A percentile compares a stretch with the other conserved stretches of the same genome.
These are phyloP conservation scores for Lithospermum erythrorhizon DNA, from an alignment of 257 asterid species.

Conservation along the genomic window DNA sequence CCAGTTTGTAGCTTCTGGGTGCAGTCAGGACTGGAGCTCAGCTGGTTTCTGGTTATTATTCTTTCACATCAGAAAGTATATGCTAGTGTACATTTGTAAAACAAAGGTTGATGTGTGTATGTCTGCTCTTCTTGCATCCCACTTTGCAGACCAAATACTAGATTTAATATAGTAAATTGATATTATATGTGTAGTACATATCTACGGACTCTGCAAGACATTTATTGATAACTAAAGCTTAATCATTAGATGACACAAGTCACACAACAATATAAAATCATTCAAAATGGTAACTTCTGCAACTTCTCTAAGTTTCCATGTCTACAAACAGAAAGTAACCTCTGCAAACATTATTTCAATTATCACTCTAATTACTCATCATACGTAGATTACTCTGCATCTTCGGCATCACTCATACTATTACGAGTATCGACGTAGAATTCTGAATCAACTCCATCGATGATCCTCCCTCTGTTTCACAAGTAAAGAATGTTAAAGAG, in stretches of 20 bases:
- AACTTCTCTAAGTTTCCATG: neutral
- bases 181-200: no score
- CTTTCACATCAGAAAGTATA: no score
- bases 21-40: conserved; percentile 29
- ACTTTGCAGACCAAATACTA: neutral
- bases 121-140: no score
- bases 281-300: neutral
- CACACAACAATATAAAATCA: neutral
- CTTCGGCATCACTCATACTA: conserved; percentile 39
- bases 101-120: no score
- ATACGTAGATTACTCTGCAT: conserved; percentile 10
- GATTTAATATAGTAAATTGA: no score
- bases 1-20: conserved; percentile 24
- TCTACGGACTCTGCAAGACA: neutral
- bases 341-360: neutral
- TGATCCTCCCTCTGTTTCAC: conserved; percentile 43
- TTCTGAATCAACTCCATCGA: conserved; percentile 56
- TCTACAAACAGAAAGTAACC: neutral
- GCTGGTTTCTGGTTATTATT: conserved; percentile 14
- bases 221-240: neutral
- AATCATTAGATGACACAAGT: neutral
- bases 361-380: neutral
- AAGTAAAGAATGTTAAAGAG: neutral
- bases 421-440: conserved; percentile 40
- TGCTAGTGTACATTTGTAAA: no score